A percentile compares a stretch with the other conserved stretches of the same genome.
phyloP scores from a whole-genome alignment of 345 rosid genomes.

The Mallotus nudiflorus region DNA sequence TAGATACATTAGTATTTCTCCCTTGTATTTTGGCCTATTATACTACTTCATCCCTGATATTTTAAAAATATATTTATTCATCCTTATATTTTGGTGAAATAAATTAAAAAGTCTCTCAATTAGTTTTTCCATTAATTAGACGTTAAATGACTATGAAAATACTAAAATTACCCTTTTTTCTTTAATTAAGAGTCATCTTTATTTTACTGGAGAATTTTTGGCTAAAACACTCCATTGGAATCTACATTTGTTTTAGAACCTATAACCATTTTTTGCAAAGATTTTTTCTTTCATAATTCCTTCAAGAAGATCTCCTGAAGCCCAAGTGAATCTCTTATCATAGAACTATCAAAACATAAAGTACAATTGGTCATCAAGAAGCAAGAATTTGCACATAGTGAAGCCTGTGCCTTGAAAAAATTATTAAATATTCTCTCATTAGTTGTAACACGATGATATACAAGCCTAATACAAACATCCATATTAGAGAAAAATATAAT shows the following conservation, averaged over 20 bases:
- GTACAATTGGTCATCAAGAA: neutral
- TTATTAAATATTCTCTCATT: slow-evolving; percentile 44
- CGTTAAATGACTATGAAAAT: no score
- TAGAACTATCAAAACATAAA: slow-evolving; percentile 26
- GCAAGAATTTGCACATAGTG: slow-evolving; percentile 13
- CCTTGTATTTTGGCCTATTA: no score
- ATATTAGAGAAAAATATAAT: slow-evolving; percentile 35
- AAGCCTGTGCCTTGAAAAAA: slow-evolving; percentile 46
- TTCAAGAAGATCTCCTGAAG: slow-evolving; percentile 30
- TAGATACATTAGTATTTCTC: no score
- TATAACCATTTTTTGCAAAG: neutral
- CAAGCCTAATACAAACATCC: slow-evolving; percentile 44
- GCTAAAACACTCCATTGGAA: no score
- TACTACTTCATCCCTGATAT: no score
- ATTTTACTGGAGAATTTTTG: no score
- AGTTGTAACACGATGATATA: slow-evolving; percentile 44
- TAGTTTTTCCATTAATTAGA: no score
- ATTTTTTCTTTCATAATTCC: slow-evolving; percentile 28
- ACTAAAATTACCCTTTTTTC: no score
- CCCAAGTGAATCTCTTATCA: slow-evolving; percentile 24
- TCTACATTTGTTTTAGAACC: neutral
- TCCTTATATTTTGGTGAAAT: no score
- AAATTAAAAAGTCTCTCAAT: no score
- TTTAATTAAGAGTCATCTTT: no score
- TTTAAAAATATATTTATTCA: no score